Percentiles rank a stretch among this genome's conserved stretches.
Conservation (phyloP, 306 rosid genomes). For the Dalbergia cultrata region DNA sequence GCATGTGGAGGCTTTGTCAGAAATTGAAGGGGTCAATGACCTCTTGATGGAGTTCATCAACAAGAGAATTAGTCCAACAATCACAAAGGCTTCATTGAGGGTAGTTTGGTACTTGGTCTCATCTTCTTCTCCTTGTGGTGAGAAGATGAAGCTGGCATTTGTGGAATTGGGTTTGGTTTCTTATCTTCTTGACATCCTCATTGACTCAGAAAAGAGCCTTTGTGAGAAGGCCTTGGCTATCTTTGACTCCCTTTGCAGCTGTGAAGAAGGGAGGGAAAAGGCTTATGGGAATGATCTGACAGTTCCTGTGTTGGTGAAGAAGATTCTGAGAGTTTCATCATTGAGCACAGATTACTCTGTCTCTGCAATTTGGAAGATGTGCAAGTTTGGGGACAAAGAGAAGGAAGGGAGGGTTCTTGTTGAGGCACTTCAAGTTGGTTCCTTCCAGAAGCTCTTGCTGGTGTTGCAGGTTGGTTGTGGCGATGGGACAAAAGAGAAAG, state of each 20-base stretch:
- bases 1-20: slow-evolving; percentile 52
- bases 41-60: slow-evolving; percentile 59
- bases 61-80: slow-evolving; percentile 55
- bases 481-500: slow-evolving; percentile 67
- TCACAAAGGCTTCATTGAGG: slow-evolving; percentile 63
- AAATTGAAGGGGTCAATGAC: slow-evolving; percentile 59
- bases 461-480: slow-evolving; percentile 74
- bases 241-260: slow-evolving; percentile 54
- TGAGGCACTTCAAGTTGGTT: slow-evolving; percentile 83
- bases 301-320: slow-evolving; percentile 77
- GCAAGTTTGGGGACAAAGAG: slow-evolving; percentile 52
- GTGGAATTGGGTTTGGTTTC: slow-evolving; percentile 63
- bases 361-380: slow-evolving; percentile 67
- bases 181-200: slow-evolving; percentile 55
- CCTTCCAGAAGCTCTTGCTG: slow-evolving; percentile 76
- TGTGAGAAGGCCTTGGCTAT: slow-evolving; percentile 64
- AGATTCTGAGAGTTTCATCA: slow-evolving; percentile 67
- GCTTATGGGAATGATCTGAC: slow-evolving; percentile 63
- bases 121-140: slow-evolving; percentile 36
- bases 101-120: slow-evolving; percentile 60
- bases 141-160: slow-evolving; percentile 47
- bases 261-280: slow-evolving; percentile 58
- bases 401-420: slow-evolving; percentile 55
- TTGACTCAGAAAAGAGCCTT: slow-evolving; percentile 65
- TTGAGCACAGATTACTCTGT: slow-evolving; percentile 65